These are phyloP conservation scores for Xylaria cubensis DNA, from an alignment of 495 filamentous ascomycete species.

Conservation along the genomic window DNA sequence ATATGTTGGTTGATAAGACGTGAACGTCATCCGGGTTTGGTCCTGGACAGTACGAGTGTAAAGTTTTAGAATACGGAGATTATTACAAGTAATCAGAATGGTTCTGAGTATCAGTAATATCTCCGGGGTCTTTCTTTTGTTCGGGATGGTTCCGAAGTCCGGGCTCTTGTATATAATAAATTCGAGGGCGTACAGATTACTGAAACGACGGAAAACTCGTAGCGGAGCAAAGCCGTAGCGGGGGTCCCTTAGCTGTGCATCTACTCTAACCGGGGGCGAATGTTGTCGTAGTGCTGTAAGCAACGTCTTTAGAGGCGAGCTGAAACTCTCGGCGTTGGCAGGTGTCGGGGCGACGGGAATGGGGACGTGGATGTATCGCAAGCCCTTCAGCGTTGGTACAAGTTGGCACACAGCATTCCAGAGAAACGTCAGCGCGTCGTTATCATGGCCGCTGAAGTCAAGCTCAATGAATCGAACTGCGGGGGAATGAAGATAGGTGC, in stretches of 20 bases:
- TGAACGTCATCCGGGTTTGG: not conserved
- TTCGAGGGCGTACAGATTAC: not conserved
- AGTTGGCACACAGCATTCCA: not conserved
- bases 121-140: not conserved
- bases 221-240: not conserved
- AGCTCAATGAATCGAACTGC: not conserved
- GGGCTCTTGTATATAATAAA: not conserved
- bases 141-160: accelerated
- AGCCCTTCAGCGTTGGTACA: not conserved
- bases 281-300: not conserved
- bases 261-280: not conserved
- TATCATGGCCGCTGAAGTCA: not conserved
- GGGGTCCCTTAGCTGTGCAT: not conserved
- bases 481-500: not conserved
- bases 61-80: not conserved
- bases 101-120: not conserved
- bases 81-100: not conserved
- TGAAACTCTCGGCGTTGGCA: not conserved
- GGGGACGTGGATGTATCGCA: not conserved
- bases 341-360: not conserved
- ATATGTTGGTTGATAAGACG: not conserved
- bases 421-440: accelerated
- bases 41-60: not conserved
- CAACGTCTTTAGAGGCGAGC: not conserved
- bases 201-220: not conserved